phyloP scores from a whole-genome alignment of 2,329 filamentous ascomycete species.

The Boeremia lycopersici region DNA sequence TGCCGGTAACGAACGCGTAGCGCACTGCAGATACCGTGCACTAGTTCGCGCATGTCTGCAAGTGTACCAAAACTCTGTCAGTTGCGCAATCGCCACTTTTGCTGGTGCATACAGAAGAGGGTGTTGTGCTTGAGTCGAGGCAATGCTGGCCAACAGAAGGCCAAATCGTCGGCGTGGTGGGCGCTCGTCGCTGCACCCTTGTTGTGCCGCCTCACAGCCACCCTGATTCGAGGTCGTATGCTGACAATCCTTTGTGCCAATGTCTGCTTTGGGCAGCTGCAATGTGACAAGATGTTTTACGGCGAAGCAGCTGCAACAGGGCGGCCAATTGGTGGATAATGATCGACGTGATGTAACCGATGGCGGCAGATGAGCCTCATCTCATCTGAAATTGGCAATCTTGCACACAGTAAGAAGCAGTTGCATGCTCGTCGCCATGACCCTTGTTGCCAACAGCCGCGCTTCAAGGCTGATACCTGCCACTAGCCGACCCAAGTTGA shows the following conservation, averaged over 20 bases:
- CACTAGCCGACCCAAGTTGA: not conserved
- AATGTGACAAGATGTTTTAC: conserved; percentile 2
- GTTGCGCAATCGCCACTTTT: not conserved
- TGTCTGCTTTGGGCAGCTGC: conserved; percentile 8
- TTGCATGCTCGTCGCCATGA: not conserved
- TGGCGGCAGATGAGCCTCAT: conserved; percentile 12
- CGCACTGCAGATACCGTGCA: not conserved
- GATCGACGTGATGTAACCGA: conserved; percentile 10
- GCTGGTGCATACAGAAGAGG: not conserved
- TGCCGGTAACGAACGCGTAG: not conserved
- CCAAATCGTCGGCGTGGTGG: not conserved
- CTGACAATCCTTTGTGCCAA: not conserved
- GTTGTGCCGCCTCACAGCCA: not conserved
- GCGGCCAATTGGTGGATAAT: conserved; percentile 7
- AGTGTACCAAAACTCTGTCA: conserved; percentile 1
- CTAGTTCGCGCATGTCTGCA: conserved; percentile 4
- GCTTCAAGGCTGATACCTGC: not conserved
- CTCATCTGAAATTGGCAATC: conserved; percentile 16
- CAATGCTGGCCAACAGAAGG: not conserved
- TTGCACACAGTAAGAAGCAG: not conserved
- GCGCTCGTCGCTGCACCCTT: conserved; percentile 3
- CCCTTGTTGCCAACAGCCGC: not conserved
- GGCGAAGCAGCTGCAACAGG: conserved; percentile 4
- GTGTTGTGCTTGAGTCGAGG: conserved; percentile 10
- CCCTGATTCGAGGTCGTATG: not conserved